Evolutionary conservation across 305 asterid genomes (phyloP), one percentile per base, ranked within the genome.

Genomic region (Striga hermonthica): DNA sequence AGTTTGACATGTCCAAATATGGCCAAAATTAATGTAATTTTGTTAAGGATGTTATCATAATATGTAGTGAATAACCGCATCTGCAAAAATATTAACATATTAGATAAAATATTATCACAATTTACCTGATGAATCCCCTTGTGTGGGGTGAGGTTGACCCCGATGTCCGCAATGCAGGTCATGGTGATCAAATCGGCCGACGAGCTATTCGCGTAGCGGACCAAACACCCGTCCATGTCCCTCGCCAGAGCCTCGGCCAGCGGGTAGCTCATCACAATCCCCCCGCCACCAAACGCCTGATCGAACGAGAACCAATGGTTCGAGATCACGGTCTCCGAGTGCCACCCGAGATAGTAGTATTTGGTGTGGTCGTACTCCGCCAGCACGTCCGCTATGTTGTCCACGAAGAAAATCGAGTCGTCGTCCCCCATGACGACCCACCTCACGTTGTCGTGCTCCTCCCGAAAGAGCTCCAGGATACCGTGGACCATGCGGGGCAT

Each of bases 391-490:
- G 77, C 91, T 11, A 87, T 74, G 15, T 90, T 90, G n/a, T 90
- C 95, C 12, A 87, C 80, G 12, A 89, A 89, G 14, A 78, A 84
- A 0, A 87, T 48, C 0, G 95, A 52, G 39, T 90, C 95, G 36
- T 90, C 97, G 12, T 90, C 97, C 6, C 91, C 97, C 87, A 87
- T 81, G 5, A 87, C 80, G 1, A 83, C 37, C 97, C 97, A 90
- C 60, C 95, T 66, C 60, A 90, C 5, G 39, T 68, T 76, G 1
- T 77, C 77, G 13, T 71, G 77, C 40, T 72, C 80, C 68, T 90
- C 91, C 58, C 88, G 60, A 49, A 81, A 63, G 4, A 79, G 69
- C 77, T 90, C 97, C 39, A 85, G 68, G 11, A 87, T 84, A 10
- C 81, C 94, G 16, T 85, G 91, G 16, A 81, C 88, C 81, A 84